Evolutionary conservation across 2,329 filamentous ascomycete genomes (phyloP).

Genomic region (Fusarium sp.): DNA sequence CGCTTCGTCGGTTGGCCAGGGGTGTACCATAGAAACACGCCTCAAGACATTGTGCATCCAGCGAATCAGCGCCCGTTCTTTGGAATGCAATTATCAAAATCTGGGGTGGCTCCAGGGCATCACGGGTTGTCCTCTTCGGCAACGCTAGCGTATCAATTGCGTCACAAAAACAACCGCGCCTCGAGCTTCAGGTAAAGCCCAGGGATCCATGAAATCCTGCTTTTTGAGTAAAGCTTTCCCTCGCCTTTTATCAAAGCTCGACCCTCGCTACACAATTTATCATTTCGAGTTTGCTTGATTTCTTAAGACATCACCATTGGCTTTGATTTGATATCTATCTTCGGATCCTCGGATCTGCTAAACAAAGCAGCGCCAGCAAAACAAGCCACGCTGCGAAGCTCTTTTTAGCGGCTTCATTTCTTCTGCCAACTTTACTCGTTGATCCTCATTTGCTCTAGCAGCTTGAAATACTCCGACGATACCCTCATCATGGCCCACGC

Average conservation of each 20-base stretch:
- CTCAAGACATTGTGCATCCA: not conserved
- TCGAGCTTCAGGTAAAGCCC: slow-evolving; percentile 23
- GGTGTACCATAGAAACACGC: not conserved
- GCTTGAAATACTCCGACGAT: not conserved
- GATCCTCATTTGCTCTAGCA: slow-evolving; percentile 16
- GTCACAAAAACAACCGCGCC: slow-evolving; percentile 39
- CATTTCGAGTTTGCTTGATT: not conserved
- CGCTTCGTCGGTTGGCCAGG: not conserved
- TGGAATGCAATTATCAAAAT: not conserved
- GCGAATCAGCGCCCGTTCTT: not conserved
- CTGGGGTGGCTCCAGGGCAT: slow-evolving; percentile 9
- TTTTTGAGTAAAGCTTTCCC: slow-evolving; percentile 13
- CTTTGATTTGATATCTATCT: slow-evolving; percentile 16
- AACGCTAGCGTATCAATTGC: slow-evolving; percentile 40
- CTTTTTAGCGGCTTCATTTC: slow-evolving; percentile 19
- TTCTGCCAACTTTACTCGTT: slow-evolving; percentile 8
- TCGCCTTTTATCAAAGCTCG: slow-evolving; percentile 20
- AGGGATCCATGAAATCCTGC: slow-evolving; percentile 33
- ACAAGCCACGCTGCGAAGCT: slow-evolving; percentile 20
- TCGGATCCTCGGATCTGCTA: slow-evolving; percentile 21
- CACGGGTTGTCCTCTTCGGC: slow-evolving; percentile 21
- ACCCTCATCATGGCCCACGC: slow-evolving; percentile 55
- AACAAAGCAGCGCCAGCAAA: slow-evolving; percentile 7
- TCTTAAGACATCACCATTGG: slow-evolving; percentile 28
- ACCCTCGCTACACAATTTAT: slow-evolving; percentile 6